Evolutionary conservation across 805 yeast genomes (phyloP).

Genomic region (Starmerella bombi): DNA sequence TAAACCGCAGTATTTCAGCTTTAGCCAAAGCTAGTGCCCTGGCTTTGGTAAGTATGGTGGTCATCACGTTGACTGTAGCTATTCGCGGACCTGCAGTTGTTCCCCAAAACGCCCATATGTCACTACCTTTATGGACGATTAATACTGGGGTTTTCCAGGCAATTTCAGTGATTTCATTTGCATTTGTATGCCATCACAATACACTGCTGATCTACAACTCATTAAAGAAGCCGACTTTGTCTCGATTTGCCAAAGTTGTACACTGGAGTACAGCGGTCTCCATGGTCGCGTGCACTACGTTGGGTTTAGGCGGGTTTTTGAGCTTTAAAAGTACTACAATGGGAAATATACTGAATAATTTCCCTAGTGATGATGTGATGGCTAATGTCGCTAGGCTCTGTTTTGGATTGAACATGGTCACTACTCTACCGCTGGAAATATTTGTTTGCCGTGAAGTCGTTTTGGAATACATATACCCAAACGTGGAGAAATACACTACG

Average conservation of each 20-base stretch:
- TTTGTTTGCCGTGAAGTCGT: slow-evolving; percentile 82
- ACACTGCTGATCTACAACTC: slow-evolving; percentile 84
- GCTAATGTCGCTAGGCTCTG: slow-evolving; percentile 82
- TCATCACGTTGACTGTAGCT: slow-evolving; percentile 62
- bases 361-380: slow-evolving; percentile 57
- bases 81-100: slow-evolving; percentile 51
- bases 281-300: slow-evolving; percentile 58
- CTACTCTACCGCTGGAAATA: slow-evolving; percentile 81
- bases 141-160: slow-evolving; percentile 70
- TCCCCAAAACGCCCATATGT: slow-evolving; percentile 26
- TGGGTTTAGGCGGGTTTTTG: slow-evolving; percentile 69
- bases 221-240: slow-evolving; percentile 58
- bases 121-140: slow-evolving; percentile 34
- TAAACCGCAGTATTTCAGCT: slow-evolving; percentile 65
- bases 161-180: slow-evolving; percentile 85
- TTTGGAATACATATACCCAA: slow-evolving; percentile 42
- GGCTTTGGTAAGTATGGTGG: slow-evolving; percentile 72
- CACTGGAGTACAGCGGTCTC: slow-evolving; percentile 76
- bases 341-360: slow-evolving; percentile 81
- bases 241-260: slow-evolving; percentile 60
- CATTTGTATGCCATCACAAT: slow-evolving; percentile 90
- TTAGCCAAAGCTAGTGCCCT: slow-evolving; percentile 77
- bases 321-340: slow-evolving; percentile 65
- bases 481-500: slow-evolving; percentile 13
- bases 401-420: slow-evolving; percentile 83